Evolutionary conservation across 176 grass and related monocot species (phyloP), one percentile per base, ranked within the genome.

Genomic region (Musa schizocarpa): DNA sequence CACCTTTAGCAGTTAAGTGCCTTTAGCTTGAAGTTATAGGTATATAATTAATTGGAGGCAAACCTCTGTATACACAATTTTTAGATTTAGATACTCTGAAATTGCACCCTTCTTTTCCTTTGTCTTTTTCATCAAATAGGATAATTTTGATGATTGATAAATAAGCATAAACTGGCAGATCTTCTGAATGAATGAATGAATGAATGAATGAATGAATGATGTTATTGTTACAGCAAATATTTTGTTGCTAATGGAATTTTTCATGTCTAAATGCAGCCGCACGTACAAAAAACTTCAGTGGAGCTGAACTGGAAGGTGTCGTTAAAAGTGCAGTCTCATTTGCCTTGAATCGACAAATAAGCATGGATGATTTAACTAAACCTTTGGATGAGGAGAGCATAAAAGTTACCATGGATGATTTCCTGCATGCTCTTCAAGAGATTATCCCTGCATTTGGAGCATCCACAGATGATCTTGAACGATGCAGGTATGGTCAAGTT

Each of bases 321-420:
- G 96, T 99, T 20, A 95, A 99, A 83, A 99, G 96, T 74, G 96
- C 96, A 53, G 91, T 94, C 64, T 95, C 96, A 50, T 99, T 53
- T 87, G 96, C 96, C 74, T 83, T 95, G 79, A 94, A 99, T 72
- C 85, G 88, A 50, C 96, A 99, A 75, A 89, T 94, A 81, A 92
- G 76, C 53, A 94, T 99, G 96, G 91, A 95, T 88, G 96, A 99
- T 71, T 88, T 99, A 50, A 94, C 90, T 6, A 99, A 95, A 68
- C 80, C 67, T 70, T 81, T 94, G 65, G 88, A 99, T 69, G 90
- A 94, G 75, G 96, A 99, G 82, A 99, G 91, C 71, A 94, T 99
- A 77, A 99, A 99, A 78, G 82, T 99, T 81, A 94, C 96, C 16
- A 99, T 99, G 96, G 82, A 94, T 76, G 96, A 99, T 69, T 99